A percentile compares a stretch with the other conserved stretches of the same genome.
These are phyloP conservation scores for Termitomyces sp. DNA, from an alignment of 768 basidiomycete species.

Conservation along the genomic window DNA sequence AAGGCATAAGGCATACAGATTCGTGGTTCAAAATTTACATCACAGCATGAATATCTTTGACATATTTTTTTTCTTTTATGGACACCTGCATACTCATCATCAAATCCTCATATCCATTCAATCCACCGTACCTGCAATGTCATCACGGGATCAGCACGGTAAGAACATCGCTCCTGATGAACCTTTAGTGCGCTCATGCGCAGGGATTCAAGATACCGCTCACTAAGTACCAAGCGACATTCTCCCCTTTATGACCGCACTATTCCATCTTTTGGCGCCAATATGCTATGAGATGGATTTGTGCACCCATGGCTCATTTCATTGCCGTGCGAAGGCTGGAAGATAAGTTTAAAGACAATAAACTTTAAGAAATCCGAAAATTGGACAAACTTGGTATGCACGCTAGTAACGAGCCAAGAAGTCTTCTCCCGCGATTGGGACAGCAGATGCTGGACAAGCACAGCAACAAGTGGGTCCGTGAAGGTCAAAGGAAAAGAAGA, in stretches of 20 bases:
- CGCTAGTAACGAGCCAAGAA: background rate
- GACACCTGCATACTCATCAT: constrained; percentile 1
- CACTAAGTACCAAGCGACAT: background rate
- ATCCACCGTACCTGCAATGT: background rate
- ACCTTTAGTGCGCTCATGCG: background rate
- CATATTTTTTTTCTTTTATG: constrained; percentile 2
- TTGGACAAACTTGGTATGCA: background rate
- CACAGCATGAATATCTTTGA: background rate
- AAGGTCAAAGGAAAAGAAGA: background rate
- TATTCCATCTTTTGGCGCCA: background rate
- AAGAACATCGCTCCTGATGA: background rate
- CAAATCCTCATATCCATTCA: constrained; percentile 6
- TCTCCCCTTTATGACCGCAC: background rate
- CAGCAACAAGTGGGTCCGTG: background rate
- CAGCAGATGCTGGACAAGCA: background rate
- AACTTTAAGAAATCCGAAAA: background rate
- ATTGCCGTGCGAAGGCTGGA: background rate
- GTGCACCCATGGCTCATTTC: background rate
- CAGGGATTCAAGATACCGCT: background rate
- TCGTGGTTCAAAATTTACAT: constrained; percentile 6
- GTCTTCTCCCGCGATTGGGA: background rate
- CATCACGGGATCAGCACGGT: background rate
- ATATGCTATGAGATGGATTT: background rate
- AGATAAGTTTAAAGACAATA: background rate
- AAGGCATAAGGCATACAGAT: background rate